phyloP scores from a whole-genome alignment of 345 rosid genomes.

The Stellera chamaejasme region DNA sequence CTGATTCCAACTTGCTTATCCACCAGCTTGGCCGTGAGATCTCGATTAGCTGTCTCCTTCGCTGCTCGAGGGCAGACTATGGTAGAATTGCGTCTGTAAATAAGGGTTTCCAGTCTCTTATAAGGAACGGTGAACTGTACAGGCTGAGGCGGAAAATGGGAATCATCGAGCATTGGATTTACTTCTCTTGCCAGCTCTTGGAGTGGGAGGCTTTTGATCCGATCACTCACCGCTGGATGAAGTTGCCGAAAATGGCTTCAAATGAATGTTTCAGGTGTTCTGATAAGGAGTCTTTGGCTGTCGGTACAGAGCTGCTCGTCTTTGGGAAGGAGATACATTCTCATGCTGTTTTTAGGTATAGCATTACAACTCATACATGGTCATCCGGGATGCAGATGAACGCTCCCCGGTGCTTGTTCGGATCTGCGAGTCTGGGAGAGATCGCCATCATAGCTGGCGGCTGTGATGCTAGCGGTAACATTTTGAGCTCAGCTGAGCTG shows the following conservation, averaged over 20 bases:
- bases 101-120: constrained; percentile 26
- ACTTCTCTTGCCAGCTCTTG: constrained; percentile 55
- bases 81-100: constrained; percentile 35
- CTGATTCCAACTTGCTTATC: constrained; percentile 44
- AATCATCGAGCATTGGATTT: constrained; percentile 66
- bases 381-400: constrained; percentile 39
- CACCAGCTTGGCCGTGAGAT: constrained; percentile 54
- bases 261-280: constrained; percentile 43
- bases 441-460: constrained; percentile 82
- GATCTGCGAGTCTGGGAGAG: constrained; percentile 55
- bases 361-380: constrained; percentile 44
- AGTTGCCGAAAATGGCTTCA: constrained; percentile 51
- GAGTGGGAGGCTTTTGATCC: constrained; percentile 92
- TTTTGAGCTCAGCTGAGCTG: constrained; percentile 53
- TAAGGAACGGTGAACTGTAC: constrained; percentile 47
- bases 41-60: constrained; percentile 47
- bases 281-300: constrained; percentile 59
- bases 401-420: constrained; percentile 71
- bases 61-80: constrained; percentile 60
- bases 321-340: constrained; percentile 48
- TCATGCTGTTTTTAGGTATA: constrained; percentile 38
- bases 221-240: constrained; percentile 44
- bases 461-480: constrained; percentile 43
- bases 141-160: constrained; percentile 37
- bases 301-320: constrained; percentile 58